Evolutionary conservation across 345 rosid species (phyloP), one percentile per base, ranked within the genome.

Genomic region (Kernera saxatilis): DNA sequence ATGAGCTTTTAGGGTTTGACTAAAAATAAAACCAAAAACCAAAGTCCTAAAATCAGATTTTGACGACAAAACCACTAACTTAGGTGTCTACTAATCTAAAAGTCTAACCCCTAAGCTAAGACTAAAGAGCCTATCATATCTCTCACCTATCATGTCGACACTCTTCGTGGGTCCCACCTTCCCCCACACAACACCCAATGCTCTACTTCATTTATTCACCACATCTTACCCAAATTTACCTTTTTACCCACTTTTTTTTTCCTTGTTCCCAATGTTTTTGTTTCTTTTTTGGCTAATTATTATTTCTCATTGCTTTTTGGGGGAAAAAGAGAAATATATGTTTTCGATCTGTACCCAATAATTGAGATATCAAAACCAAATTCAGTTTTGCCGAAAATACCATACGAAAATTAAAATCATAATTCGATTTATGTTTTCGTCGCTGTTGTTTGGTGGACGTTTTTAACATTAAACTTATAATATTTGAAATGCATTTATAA

Each of bases 1-100:
- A 59, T 74, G 78, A 74, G 64, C 50, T 17, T 72, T 27, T 74
- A 74, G 73, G 73, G 18, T 74, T 74, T 74, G 78, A 74, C 78
- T 57, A 67, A 51, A 54, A 18, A 8, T 10, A 40, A 53, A 73
- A 56, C 52, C 44, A 26, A 48, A 56, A 65, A 56, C 54, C 60
- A 39, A 74, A 57, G 71, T 39, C 54, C 13, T 39, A 32, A 74
- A 52, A 74, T 32, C 18, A 10, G 57, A 32, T 74, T 74, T 74
- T 67, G 69, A 74, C 73, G 69, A 74, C 73, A 68, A 51, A 52
- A 50, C 63, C 2, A 52, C 30, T n/a, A 29, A 25, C 27, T 57
- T 66, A 73, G 70, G 39, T 63, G 17, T 53, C 56, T 63, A 54
- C 49, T 45, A 72, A 45, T 35, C 76, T 72, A 71, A 64, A 72